phyloP scores from a whole-genome alignment of 495 filamentous ascomycete genomes.

The Achaetomiella virescens region DNA sequence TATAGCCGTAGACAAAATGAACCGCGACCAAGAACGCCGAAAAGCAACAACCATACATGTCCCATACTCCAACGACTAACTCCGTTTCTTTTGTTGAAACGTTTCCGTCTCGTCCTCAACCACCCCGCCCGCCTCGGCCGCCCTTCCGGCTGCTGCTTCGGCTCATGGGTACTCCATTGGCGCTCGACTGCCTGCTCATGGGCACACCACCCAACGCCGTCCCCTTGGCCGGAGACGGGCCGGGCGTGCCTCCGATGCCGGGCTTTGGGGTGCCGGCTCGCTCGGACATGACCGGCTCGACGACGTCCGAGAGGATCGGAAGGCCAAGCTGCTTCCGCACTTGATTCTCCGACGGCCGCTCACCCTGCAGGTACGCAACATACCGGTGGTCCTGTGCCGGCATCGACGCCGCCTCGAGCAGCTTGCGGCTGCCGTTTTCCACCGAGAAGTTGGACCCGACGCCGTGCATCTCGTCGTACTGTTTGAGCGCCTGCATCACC shows the following conservation, averaged over 20 bases:
- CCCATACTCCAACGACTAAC: neutral
- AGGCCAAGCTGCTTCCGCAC: conserved; percentile 38
- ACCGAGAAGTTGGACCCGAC: conserved; percentile 38
- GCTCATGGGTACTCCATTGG: conserved; percentile 46
- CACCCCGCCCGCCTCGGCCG: conserved; percentile 24
- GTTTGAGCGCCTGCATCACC: conserved; percentile 47
- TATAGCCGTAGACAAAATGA: neutral
- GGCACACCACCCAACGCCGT: conserved; percentile 29
- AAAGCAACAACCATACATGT: neutral
- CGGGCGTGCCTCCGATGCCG: conserved; percentile 25
- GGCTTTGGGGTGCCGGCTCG: conserved; percentile 23
- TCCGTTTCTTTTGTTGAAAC: neutral
- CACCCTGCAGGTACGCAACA: conserved; percentile 37
- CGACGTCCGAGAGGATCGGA: conserved; percentile 26
- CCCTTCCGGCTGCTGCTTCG: conserved; percentile 36
- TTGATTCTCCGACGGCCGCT: conserved; percentile 38
- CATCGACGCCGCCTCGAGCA: conserved; percentile 39
- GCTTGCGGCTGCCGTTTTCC: conserved; percentile 38
- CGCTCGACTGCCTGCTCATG: conserved; percentile 47
- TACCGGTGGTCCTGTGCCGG: conserved; percentile 32
- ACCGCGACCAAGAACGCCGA: neutral
- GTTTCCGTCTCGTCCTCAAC: conserved; percentile 1
- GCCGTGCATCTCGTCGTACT: conserved; percentile 38
- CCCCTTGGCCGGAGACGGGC: conserved; percentile 23
- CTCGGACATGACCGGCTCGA: conserved; percentile 24